Percentiles rank a stretch among this genome's conserved stretches.
phyloP scores from a whole-genome alignment of 345 rosid genomes.

The Bruguiera sexangula region DNA sequence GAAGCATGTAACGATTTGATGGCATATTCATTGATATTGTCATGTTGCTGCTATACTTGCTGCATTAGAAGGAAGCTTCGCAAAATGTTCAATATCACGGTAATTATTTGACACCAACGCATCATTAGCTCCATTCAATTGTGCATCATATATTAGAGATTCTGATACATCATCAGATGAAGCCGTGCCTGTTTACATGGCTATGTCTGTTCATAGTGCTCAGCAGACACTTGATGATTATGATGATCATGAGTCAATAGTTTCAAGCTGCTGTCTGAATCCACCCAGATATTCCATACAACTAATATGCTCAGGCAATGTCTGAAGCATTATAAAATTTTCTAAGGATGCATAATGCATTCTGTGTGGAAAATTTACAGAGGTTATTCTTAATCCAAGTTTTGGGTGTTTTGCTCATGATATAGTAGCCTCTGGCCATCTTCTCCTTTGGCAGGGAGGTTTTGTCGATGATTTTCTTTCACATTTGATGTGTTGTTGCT shows the following conservation, averaged over 20 bases:
- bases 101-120: conserved; percentile 30
- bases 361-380: no score
- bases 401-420: background rate
- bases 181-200: no score
- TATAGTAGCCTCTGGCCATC: background rate
- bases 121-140: background rate
- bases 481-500: conserved; percentile 96
- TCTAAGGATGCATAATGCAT: no score
- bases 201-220: no score
- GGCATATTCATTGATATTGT: conserved; percentile 87
- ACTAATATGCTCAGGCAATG: no score
- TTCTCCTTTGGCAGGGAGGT: conserved; percentile 61
- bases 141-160: no score
- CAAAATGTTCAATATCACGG: conserved; percentile 70
- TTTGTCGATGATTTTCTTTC: conserved; percentile 89
- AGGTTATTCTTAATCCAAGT: background rate
- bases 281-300: no score
- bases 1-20: conserved; percentile 93
- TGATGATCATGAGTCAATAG: no score
- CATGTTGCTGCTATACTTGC: conserved; percentile 98
- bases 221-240: no score
- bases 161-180: no score
- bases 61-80: conserved; percentile 93
- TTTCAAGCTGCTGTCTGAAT: no score
- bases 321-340: no score